Base-by-base conservation (phyloP, 805 yeast species). In the Saturnispora sanitii region DNA sequence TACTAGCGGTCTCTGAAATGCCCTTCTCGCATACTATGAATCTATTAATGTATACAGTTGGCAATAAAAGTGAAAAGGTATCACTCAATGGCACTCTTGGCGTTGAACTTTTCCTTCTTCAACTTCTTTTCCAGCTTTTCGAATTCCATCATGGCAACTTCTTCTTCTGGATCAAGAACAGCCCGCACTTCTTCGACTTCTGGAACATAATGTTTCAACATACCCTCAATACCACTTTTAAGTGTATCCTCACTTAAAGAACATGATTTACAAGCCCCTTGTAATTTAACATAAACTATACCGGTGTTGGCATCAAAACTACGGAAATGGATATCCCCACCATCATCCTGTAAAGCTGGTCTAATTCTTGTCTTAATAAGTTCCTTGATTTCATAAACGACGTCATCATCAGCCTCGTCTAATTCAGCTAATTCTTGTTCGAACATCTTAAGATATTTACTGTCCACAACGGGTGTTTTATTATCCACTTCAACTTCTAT, bases 251-350 rank as follows among this genome's bases (percentile, higher is more conserved):
- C 73, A 41, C 79, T 71, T 16, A 79, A 67, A 48, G 78, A 80
- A 53, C 86, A 79, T n/a, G 82, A 73, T 53, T 82, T 69, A 54
- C 86, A 79, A 1, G 85, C 85, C 25, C 86, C 86, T 55, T 71
- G 71, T 39, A 79, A 64, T 55, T 71, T 71, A 50, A 79, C 65
- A 41, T 63, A 68, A 1, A 78, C 84, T 1, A 71, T 67, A 7
- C 86, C 86, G 3, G 64, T 54, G 6, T 68, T 69, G n/a, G 53
- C 55, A 45, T 75, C 77, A 52, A 79, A 78, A 1, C 65, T 64
- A 26, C 79, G 75, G 58, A 77, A 79, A 50, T 77, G 83, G 34
- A 79, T 71, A 52, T 79, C 86, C 4, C 86, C 86, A 35, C 86
- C 86, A 52, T 79, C 86, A 45, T 79, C 86, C 54, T 77, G 83